Evolutionary conservation across 148 eudicot species (phyloP).

Genomic region (Polygonum maritimum): DNA sequence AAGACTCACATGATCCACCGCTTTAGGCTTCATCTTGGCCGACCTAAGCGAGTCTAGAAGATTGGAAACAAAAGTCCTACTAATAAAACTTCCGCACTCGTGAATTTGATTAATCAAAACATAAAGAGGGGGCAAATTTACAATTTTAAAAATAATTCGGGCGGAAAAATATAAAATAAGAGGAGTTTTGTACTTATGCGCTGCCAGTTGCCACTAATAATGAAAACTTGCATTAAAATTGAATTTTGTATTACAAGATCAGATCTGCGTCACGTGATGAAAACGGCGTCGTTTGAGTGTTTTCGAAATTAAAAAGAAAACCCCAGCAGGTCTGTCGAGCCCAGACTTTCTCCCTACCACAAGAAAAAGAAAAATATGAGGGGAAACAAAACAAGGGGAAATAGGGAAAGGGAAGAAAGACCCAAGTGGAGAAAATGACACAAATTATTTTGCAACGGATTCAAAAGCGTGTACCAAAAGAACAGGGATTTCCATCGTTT

Average conservation of each 20-base stretch:
- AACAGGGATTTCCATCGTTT: not conserved
- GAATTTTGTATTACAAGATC: not conserved
- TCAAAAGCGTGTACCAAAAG: not conserved
- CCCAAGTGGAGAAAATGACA: conserved; percentile 6
- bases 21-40: not conserved
- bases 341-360: not conserved
- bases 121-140: not conserved
- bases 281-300: not conserved
- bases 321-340: not conserved
- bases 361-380: not conserved
- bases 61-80: not conserved
- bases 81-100: not conserved
- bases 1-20: not conserved
- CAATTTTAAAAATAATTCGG: not conserved
- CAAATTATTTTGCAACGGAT: not conserved
- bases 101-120: not conserved
- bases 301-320: not conserved
- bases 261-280: not conserved
- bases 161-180: not conserved
- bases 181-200: not conserved
- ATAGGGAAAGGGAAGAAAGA: not conserved
- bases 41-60: not conserved
- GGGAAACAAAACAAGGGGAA: not conserved
- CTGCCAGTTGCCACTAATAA: conserved; percentile 1
- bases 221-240: not conserved